Evolutionary conservation across 768 basidiomycete species (phyloP), one percentile per base, ranked within the genome.

Genomic region (Mycena rebaudengoi): DNA sequence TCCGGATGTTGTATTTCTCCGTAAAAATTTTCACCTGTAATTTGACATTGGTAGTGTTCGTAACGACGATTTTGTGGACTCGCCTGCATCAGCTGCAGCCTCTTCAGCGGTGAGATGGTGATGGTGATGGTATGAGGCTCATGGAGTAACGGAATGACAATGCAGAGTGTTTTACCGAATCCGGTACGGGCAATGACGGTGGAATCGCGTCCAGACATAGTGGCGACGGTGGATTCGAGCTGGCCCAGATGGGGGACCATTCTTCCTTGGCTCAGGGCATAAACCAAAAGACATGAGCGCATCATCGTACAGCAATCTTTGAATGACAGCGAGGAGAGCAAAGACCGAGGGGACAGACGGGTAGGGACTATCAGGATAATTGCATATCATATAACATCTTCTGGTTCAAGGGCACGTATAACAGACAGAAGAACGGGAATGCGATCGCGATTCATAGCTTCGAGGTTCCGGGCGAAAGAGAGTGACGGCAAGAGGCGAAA

Each of bases 11-110:
- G 14, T 18, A 52, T 26, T 52, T 52, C 3, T 25, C 16, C 13
- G 40, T 37, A 20, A 52, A 52, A 28, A 39, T 37, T 11, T 37
- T 13, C 16, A 52, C 35, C 51, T 52, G n/a, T 10, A 14, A 2
- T 12, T 18, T 16, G 10, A 7, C 11, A 13, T 21, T 7, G 2
- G 14, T 29, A 29, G 18, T 37, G 18, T 18, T 10, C 10, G 18
- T 37, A 10, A 37, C 35, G 18, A 37, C 18, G 10, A 18, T 18
- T 37, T 37, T 37, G 35, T 37, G 35, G 18, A 44, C 53, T n/a
- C n/a, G n/a, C n/a, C 29, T 55, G 53, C 53, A 55, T 55, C 12
- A 11, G 41, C n/a, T 56, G 43, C 8, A 45, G 54, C 25, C 54
- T n/a, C 39, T 56, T 56, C 7, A 56, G 54, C 1, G 54, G 54